These are phyloP conservation scores for Talaromyces sp. DNA, from an alignment of 2,329 filamentous ascomycete species.

Conservation along the genomic window DNA sequence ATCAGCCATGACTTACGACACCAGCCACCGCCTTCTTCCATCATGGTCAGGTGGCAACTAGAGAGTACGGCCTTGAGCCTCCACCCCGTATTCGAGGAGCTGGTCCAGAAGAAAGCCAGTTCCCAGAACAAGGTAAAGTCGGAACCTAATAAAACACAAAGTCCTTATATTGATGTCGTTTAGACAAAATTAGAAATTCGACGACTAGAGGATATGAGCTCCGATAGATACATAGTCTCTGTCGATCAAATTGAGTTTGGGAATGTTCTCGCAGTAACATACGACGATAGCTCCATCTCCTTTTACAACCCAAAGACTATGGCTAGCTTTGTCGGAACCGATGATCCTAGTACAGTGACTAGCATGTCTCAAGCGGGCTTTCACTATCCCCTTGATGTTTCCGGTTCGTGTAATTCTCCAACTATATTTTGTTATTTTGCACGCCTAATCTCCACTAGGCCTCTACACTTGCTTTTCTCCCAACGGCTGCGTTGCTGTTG, in stretches of 20 bases:
- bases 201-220: slow-evolving; percentile 62
- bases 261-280: slow-evolving; percentile 66
- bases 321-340: slow-evolving; percentile 61
- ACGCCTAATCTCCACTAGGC: slow-evolving; percentile 18
- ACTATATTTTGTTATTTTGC: not conserved
- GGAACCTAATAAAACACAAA: not conserved
- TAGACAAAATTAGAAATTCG: slow-evolving; percentile 52
- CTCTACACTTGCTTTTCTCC: slow-evolving; percentile 41
- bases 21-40: slow-evolving; percentile 61
- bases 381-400: slow-evolving; percentile 60
- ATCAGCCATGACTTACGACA: slow-evolving; percentile 53
- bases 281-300: slow-evolving; percentile 76
- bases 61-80: slow-evolving; percentile 61
- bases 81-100: slow-evolving; percentile 72
- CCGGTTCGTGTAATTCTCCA: slow-evolving; percentile 48
- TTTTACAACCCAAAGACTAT: slow-evolving; percentile 74
- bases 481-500: slow-evolving; percentile 37
- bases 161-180: not conserved
- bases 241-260: slow-evolving; percentile 66
- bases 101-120: slow-evolving; percentile 62
- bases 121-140: slow-evolving; percentile 33
- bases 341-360: slow-evolving; percentile 61
- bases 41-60: slow-evolving; percentile 79
- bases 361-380: slow-evolving; percentile 76
- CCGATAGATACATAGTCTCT: slow-evolving; percentile 67